Percentiles rank a stretch among this genome's conserved stretches.
Conservation (phyloP, 495 filamentous ascomycete genomes). For the Staphylotrichum tortipilum region DNA sequence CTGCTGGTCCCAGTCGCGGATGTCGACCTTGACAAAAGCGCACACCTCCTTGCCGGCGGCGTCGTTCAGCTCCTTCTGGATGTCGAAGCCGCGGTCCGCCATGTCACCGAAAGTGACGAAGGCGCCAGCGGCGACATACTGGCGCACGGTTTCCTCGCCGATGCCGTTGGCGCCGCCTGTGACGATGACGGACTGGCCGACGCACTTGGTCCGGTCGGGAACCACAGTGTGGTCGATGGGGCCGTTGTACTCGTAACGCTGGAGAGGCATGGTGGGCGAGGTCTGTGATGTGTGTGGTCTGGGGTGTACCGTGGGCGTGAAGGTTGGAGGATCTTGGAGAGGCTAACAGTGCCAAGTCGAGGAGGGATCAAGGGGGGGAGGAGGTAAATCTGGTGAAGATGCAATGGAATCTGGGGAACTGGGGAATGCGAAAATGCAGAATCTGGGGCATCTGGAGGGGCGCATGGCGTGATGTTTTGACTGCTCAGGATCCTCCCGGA, state of each 20-base stretch:
- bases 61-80: constrained; percentile 13
- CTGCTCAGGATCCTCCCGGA: no score
- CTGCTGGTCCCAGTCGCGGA: constrained; percentile 26
- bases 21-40: constrained; percentile 27
- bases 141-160: constrained; percentile 35
- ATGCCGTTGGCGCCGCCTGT: constrained; percentile 39
- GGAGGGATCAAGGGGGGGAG: no score
- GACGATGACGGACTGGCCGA: constrained; percentile 33
- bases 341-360: no score
- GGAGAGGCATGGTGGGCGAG: constrained; percentile 6
- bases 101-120: constrained; percentile 40
- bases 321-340: no score
- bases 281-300: background rate
- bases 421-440: no score
- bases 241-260: constrained; percentile 12
- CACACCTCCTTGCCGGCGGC: constrained; percentile 6
- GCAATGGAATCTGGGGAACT: no score
- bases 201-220: constrained; percentile 1
- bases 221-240: constrained; percentile 10
- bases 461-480: no score
- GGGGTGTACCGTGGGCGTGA: background rate
- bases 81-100: constrained; percentile 24
- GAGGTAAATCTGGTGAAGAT: no score
- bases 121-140: constrained; percentile 32
- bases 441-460: no score